Evolutionary conservation across 345 rosid species (phyloP).

Genomic region (rapeseed (Brassica napus)): DNA sequence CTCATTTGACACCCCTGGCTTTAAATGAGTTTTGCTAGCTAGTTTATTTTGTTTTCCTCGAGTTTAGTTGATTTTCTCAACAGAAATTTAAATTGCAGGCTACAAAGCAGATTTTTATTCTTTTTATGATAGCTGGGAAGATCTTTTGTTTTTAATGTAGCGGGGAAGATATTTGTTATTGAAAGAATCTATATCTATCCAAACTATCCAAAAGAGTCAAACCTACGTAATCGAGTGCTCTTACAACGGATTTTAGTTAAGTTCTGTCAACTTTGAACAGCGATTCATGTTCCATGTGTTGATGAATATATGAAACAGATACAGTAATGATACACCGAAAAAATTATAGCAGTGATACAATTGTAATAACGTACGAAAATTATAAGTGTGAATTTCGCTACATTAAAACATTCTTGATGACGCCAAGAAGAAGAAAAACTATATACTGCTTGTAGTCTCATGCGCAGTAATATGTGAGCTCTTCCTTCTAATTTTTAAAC

Average conservation of each 20-base stretch:
- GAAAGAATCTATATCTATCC: not conserved
- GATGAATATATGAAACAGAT: not conserved
- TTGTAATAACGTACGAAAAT: not conserved
- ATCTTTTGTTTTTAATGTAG: not conserved
- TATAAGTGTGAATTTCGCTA: not conserved
- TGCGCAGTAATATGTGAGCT: not conserved
- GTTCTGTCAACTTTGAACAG: conserved; percentile 17
- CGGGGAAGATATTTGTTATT: not conserved
- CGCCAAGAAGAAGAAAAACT: too few relatives aligned
- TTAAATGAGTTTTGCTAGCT: too few relatives aligned
- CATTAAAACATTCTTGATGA: not conserved
- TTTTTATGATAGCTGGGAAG: not conserved
- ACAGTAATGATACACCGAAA: not conserved
- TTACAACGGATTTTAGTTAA: conserved; percentile 16
- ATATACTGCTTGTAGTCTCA: not conserved
- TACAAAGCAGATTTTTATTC: not conserved
- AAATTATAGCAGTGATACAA: too few relatives aligned
- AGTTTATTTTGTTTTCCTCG: too few relatives aligned
- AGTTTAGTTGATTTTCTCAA: not conserved
- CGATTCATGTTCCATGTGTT: conserved; percentile 3
- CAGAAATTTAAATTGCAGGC: not conserved
- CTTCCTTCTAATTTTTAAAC: not conserved
- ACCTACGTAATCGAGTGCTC: conserved; percentile 23
- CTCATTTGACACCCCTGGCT: too few relatives aligned
- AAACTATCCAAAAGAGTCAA: conserved; percentile 9